phyloP scores from a whole-genome alignment of 768 basidiomycete genomes.

The Multifurca ochricompacta region DNA sequence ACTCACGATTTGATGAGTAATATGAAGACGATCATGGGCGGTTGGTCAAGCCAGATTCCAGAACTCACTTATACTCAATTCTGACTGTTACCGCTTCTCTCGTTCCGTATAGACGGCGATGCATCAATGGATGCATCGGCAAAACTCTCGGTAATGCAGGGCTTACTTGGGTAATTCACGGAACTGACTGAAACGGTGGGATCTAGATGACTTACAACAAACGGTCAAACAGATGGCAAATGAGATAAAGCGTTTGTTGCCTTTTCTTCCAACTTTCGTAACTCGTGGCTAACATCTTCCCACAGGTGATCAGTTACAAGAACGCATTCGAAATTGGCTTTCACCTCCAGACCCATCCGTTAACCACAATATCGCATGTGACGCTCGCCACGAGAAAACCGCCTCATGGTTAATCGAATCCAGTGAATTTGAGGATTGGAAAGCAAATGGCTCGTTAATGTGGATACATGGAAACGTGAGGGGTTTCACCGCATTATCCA shows the following conservation, averaged over 20 bases:
- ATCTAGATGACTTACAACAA: too few relatives aligned
- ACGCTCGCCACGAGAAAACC: neutral
- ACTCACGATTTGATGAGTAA: neutral
- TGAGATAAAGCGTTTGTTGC: too few relatives aligned
- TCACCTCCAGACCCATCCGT: neutral
- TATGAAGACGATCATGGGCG: neutral
- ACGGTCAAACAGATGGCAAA: too few relatives aligned
- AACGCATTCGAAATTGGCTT: neutral
- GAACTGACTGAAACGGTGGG: too few relatives aligned
- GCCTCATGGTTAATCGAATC: neutral
- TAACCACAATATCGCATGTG: neutral
- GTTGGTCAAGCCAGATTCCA: neutral
- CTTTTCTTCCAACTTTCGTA: too few relatives aligned
- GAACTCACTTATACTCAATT: neutral
- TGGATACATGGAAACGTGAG: neutral
- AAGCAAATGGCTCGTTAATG: neutral
- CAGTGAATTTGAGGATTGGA: neutral
- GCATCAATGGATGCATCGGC: neutral
- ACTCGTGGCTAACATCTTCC: too few relatives aligned
- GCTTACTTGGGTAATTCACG: too few relatives aligned
- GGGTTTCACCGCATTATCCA: too few relatives aligned
- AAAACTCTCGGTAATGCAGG: too few relatives aligned
- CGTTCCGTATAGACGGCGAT: neutral
- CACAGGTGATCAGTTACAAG: neutral
- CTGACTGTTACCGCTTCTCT: too few relatives aligned